A percentile compares a stretch with the other conserved stretches of the same genome.
phyloP scores from a whole-genome alignment of 2,329 filamentous ascomycete genomes.

The Coccinonectria pachysandricola region DNA sequence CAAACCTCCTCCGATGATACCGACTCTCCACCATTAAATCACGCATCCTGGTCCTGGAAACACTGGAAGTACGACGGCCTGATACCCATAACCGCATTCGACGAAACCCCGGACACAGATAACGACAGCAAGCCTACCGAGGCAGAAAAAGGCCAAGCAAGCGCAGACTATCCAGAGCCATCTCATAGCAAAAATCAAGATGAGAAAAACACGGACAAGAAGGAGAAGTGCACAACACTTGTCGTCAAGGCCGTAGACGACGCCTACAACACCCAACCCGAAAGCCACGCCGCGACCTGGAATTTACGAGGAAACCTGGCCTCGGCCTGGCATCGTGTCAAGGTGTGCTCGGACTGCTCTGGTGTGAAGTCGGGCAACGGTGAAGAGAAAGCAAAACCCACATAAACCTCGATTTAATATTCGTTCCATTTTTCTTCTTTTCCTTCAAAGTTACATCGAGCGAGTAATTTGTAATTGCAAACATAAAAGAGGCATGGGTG shows the following conservation, averaged over 20 bases:
- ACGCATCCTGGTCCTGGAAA: slow-evolving; percentile 53
- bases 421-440: no score
- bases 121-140: slow-evolving; percentile 4
- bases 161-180: no score
- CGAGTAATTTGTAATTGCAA: no score
- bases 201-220: slow-evolving; percentile 4
- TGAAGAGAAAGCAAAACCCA: no score
- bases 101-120: slow-evolving; percentile 2
- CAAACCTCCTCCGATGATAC: slow-evolving; percentile 20
- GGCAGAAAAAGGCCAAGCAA: slow-evolving; percentile 6
- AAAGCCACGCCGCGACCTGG: slow-evolving; percentile 48
- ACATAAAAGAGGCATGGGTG: no score
- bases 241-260: slow-evolving; percentile 59
- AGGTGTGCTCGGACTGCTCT: slow-evolving; percentile 25
- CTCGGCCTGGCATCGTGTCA: slow-evolving; percentile 56
- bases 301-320: slow-evolving; percentile 56
- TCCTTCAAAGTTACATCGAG: no score
- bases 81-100: slow-evolving; percentile 28
- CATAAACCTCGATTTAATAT: no score
- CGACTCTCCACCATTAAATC: slow-evolving; percentile 25
- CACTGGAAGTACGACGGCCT: slow-evolving; percentile 47
- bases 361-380: no score
- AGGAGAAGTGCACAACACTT: slow-evolving; percentile 34
- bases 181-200: no score
- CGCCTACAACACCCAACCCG: slow-evolving; percentile 56